These are phyloP conservation scores for Withania somnifera DNA, from an alignment of 305 asterid species.

Conservation along the genomic window DNA sequence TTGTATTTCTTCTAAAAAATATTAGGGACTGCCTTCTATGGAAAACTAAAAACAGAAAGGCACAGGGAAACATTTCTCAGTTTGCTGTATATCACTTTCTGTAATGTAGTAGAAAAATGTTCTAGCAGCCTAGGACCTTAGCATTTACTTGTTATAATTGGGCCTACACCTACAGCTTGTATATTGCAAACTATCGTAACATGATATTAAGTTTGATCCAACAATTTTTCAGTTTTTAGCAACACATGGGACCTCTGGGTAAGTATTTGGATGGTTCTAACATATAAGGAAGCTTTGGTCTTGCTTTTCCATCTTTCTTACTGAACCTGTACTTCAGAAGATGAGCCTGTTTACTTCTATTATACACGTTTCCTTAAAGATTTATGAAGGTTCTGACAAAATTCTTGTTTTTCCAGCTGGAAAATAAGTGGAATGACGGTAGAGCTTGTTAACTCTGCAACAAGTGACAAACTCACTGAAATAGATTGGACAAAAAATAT, in stretches of 20 bases:
- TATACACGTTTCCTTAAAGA: not conserved
- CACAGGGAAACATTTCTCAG: not conserved
- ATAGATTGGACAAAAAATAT: conserved; percentile 88
- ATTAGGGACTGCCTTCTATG: not conserved
- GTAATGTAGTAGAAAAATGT: not conserved
- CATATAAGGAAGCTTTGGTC: not conserved
- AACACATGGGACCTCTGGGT: not conserved
- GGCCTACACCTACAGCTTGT: not conserved
- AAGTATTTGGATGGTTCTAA: too few relatives aligned
- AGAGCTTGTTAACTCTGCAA: conserved; percentile 80
- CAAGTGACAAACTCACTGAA: conserved; percentile 79
- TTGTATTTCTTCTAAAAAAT: not conserved
- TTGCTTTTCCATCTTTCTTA: not conserved
- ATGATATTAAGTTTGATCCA: not conserved
- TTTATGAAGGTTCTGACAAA: conserved; percentile 1
- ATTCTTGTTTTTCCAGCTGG: conserved; percentile 3
- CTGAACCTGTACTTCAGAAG: not conserved
- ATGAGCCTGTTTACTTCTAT: not conserved
- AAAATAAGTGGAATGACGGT: conserved; percentile 44
- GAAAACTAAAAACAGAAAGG: not conserved
- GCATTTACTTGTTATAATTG: not conserved
- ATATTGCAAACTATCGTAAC: not conserved
- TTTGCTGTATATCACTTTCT: not conserved
- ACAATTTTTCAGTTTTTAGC: not conserved
- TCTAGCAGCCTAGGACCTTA: not conserved